These are phyloP conservation scores for Nannizziopsis arthrosporioides DNA, from an alignment of 2,329 filamentous ascomycete species.

Conservation along the genomic window DNA sequence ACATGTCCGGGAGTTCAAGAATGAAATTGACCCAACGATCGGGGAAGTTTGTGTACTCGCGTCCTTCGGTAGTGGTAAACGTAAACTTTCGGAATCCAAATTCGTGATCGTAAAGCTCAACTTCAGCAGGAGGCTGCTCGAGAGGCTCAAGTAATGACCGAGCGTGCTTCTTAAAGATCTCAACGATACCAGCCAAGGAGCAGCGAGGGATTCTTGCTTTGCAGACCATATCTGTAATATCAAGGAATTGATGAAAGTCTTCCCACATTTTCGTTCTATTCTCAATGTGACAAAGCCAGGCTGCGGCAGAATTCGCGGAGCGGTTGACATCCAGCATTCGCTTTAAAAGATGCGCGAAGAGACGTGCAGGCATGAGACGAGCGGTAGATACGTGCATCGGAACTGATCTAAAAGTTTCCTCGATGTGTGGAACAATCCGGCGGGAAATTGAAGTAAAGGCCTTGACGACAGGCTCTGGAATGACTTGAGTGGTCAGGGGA, in stretches of 20 bases:
- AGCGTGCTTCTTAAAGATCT: conserved; percentile 36
- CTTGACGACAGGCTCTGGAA: conserved; percentile 75
- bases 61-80: conserved; percentile 27
- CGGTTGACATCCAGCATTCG: conserved; percentile 84
- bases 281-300: conserved; percentile 77
- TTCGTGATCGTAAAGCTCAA: conserved; percentile 25
- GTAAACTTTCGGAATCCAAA: conserved; percentile 26
- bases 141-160: conserved; percentile 34
- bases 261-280: conserved; percentile 92
- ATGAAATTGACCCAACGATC: conserved; percentile 39
- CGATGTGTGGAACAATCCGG: conserved; percentile 67
- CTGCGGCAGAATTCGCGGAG: conserved; percentile 84
- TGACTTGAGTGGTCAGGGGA: conserved; percentile 78
- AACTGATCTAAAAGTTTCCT: conserved; percentile 71
- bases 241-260: conserved; percentile 50
- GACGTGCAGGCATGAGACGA: conserved; percentile 74
- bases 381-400: conserved; percentile 76
- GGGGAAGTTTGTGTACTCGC: conserved; percentile 37
- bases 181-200: conserved; percentile 25
- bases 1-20: conserved; percentile 30
- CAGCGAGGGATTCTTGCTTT: conserved; percentile 33
- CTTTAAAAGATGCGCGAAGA: conserved; percentile 77
- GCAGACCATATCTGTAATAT: conserved; percentile 31
- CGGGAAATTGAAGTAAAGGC: conserved; percentile 79
- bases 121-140: conserved; percentile 25